Evolutionary conservation across 441 rosid genomes (phyloP), one percentile per base, ranked within the genome.

Genomic region (Eutrema salsugineum): DNA sequence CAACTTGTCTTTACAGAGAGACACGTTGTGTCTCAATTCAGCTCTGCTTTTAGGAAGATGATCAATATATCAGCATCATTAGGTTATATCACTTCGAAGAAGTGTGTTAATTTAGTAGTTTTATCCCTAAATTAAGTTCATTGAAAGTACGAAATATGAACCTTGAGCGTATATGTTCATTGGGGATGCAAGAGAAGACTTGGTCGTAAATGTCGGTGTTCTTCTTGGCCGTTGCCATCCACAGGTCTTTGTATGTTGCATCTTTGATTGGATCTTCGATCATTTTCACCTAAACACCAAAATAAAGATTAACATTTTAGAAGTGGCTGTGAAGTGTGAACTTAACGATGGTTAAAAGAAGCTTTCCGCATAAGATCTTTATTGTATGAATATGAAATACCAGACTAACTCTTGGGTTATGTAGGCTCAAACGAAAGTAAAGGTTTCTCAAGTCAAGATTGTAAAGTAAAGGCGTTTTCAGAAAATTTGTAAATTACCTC

Each of bases 131-230:
- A n/a, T n/a, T n/a, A n/a, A 40, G 16, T 47, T 32, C 1, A 36
- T 67, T 20, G 50, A 61, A 51, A 30, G 55, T 20, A 36, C 46
- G 35, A 33, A 6, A 61, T 57, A 9, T 8, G 32, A 79, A 89
- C 95, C 89, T 85, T 16, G 90, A 81, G 58, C 76, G 83, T 72
- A 85, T 78, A n/a, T 72, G 86, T 72, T 89, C 93, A 67, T 83
- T 86, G 5, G 93, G 96, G 42, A 87, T 70, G 83, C 93, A 89
- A 75, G 88, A 76, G 64, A 89, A 89, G 63, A 89, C 90, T 22
- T 85, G 85, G 60, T 83, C 85, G 80, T 86, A 89, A 8, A 86
- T 81, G 17, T 68, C 80, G 7, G 86, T 80, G 79, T 89, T 87
- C 61, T 82, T 86, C 87, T 83, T 78, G 44, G 96, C 89, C 14